Base-by-base conservation (phyloP, 176 grass and related monocot genomes). In the Carex pumila region DNA sequence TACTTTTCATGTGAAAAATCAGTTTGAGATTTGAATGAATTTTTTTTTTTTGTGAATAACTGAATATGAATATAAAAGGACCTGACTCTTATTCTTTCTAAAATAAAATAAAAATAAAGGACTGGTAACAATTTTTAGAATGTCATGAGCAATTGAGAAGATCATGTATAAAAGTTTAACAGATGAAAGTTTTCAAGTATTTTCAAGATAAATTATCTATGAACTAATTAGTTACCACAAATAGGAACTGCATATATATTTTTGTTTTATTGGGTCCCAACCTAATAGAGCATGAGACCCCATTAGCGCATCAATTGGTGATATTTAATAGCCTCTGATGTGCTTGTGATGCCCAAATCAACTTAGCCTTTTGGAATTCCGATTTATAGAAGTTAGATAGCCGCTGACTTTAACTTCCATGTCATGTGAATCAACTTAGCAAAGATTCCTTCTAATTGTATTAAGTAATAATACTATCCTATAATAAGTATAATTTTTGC, bases 401-500 rank as follows among this genome's bases (percentile, higher is more conserved):
- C 21, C 79, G 79, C 79, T 81, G 79, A 81, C 79, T 81, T 81
- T 65, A 49, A 17, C 58, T 34, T 65, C 17, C 31, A 65, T 81
- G 65, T 81, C 79, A 81, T 81, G 79, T 63, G 79, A 80, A 80
- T 80, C 77, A 59, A 80, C 45, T 79, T 59, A 4, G 55, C 43
- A 61, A 37, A 64, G 79, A 81, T 81, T 81, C 79, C 58, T 63
- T 64, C 32, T 81, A 53, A 39, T 64, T 29, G 15, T 59, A 32
- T 80, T 19, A 12, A 50, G 47, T 50, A 50, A 11, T 50, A 50
- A 50, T 10, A 50, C 1, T 50, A 50, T 50, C 47, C 47, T 50
- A 18, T 52, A 34, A 37, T n/a, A 59, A 18, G n/a, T n/a, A 59
- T 59, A 18, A 59, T 59, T 59, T 59, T 15, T 5, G 56, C 56